phyloP scores from a whole-genome alignment of 2,329 filamentous ascomycete species.

The Calycina herbarum region DNA sequence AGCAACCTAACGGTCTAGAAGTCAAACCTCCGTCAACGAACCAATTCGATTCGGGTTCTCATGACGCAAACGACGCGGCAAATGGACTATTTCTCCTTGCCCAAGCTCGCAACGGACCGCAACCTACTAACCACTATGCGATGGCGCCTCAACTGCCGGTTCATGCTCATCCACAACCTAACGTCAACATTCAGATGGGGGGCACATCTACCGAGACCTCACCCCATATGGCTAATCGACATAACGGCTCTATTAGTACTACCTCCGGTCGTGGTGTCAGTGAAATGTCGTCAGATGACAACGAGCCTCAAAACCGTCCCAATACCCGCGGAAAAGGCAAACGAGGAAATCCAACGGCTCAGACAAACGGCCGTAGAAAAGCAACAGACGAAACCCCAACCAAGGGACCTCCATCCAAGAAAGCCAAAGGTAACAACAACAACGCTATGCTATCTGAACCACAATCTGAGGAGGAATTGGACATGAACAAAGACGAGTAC shows the following conservation, averaged over 20 bases:
- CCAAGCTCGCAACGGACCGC: slow-evolving; percentile 61
- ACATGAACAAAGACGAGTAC: slow-evolving; percentile 57
- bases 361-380: slow-evolving; percentile 73
- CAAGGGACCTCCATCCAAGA: slow-evolving; percentile 71
- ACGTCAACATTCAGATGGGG: slow-evolving; percentile 23
- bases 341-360: slow-evolving; percentile 50
- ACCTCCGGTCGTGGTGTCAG: slow-evolving; percentile 56
- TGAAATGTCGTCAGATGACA: slow-evolving; percentile 62
- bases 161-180: slow-evolving; percentile 33
- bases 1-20: slow-evolving; percentile 34
- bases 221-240: slow-evolving; percentile 51
- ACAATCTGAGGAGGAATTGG: slow-evolving; percentile 39
- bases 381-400: slow-evolving; percentile 61
- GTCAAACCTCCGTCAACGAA: slow-evolving; percentile 54
- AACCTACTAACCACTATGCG: slow-evolving; percentile 36
- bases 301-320: slow-evolving; percentile 63
- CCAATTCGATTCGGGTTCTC: slow-evolving; percentile 67
- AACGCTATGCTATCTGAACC: slow-evolving; percentile 39
- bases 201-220: slow-evolving; percentile 39
- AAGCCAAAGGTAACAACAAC: slow-evolving; percentile 60
- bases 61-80: slow-evolving; percentile 89
- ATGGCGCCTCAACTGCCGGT: slow-evolving; percentile 35
- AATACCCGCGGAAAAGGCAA: slow-evolving; percentile 68
- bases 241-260: slow-evolving; percentile 45
- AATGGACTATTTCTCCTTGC: slow-evolving; percentile 93